Evolutionary conservation across 805 yeast genomes (phyloP).

Genomic region (Candida chilensis): DNA sequence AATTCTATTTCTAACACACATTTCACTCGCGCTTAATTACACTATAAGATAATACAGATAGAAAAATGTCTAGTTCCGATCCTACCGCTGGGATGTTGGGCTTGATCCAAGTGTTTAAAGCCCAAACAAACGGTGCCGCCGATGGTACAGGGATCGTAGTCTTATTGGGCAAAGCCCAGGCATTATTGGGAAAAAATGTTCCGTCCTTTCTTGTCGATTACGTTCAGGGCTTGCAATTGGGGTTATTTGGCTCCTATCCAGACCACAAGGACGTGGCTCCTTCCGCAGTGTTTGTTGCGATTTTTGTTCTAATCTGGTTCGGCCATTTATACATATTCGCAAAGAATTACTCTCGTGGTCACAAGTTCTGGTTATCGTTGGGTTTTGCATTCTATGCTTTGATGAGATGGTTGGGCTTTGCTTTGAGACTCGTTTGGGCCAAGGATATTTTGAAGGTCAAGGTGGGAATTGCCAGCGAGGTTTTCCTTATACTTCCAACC

Average conservation of each 20-base stretch:
- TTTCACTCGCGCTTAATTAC: no score
- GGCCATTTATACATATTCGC: constrained; percentile 38
- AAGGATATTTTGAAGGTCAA: constrained; percentile 32
- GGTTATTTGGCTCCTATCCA: constrained; percentile 62
- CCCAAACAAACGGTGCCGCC: constrained; percentile 31
- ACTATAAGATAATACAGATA: no score
- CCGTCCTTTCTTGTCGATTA: constrained; percentile 29
- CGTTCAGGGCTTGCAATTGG: constrained; percentile 28
- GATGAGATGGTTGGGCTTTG: constrained; percentile 49
- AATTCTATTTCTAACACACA: no score
- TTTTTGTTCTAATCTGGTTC: constrained; percentile 37
- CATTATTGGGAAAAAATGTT: constrained; percentile 21
- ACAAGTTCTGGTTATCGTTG: constrained; percentile 46
- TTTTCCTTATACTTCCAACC: constrained; percentile 47
- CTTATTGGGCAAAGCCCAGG: constrained; percentile 19
- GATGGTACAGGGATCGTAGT: constrained; percentile 38
- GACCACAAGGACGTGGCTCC: constrained; percentile 46
- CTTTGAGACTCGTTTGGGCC: constrained; percentile 52
- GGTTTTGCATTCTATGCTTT: constrained; percentile 45
- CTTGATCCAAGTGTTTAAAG: constrained; percentile 6
- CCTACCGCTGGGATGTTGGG: no score
- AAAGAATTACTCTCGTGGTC: constrained; percentile 44
- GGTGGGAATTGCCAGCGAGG: constrained; percentile 47
- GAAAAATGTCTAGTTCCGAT: no score
- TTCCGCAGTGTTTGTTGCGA: constrained; percentile 43